Base-by-base conservation (phyloP, 2,329 filamentous ascomycete genomes). In the Colletotrichum phormii region DNA sequence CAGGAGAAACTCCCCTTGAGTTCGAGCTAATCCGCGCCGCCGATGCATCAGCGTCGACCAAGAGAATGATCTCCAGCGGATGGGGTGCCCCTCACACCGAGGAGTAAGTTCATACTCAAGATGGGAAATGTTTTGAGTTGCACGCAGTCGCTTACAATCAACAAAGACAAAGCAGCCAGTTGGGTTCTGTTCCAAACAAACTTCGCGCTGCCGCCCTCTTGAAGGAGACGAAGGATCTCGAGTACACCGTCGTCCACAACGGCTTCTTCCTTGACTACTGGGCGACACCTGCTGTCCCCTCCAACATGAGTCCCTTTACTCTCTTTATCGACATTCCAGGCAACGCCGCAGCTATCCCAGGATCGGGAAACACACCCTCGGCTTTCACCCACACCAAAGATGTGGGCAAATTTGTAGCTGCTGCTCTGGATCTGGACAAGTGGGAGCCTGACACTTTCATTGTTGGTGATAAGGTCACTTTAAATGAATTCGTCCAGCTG, bases 341-440 rank as follows among this genome's bases (percentile, higher is more conserved):
- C 71, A 83, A 84, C 13, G 78, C 78, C 3, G 88, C 88, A 1
- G 85, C 83, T 12, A 84, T 89, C 24, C 87, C 88, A 0, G 87
- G 86, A 0, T 80, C 83, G 26, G 88, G 88, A 0, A 79, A 85
- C n/a, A 80, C 78, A 6, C 78, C 78, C 3, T 80, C 86, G 9
- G 77, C 81, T 3, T 85, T 88, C 77, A 89, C 87, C 0, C 85
- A 88, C 75, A 86, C 83, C 1, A 78, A 78, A 5, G 88, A 90
- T 75, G 79, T 90, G 53, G 87, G 83, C 3, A 81, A 77, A 46
- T 88, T 86, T 66, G 80, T 88, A 5, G 82, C 81, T 8, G 81
- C 80, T 5, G 69, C 81, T 4, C 75, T 89, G 15, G 81, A 82
- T n/a, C 72, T 84, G 26, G 75, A 81, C 3, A 80, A 80, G 26